Percentiles rank a stretch among this genome's conserved stretches.
These are phyloP conservation scores for Aphanoascus verrucosus DNA, from an alignment of 2,329 filamentous ascomycete genomes.

Conservation along the genomic window DNA sequence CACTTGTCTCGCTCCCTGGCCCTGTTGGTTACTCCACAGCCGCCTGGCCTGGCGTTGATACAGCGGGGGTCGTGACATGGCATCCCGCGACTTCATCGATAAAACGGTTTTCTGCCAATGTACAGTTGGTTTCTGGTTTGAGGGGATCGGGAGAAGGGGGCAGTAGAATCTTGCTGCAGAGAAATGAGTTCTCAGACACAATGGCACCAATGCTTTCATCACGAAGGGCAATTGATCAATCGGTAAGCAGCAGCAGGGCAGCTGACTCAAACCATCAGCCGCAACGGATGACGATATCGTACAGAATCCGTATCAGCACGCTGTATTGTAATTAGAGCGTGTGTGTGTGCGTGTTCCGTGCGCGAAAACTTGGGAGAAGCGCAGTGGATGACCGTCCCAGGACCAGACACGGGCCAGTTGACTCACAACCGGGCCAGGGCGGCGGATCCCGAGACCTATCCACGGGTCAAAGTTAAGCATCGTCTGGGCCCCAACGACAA, in stretches of 20 bases:
- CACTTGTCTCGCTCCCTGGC: background rate
- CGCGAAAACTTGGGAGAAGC: no score
- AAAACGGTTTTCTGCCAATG: background rate
- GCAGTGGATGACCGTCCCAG: no score
- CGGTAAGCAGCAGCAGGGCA: background rate
- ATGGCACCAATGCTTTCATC: background rate
- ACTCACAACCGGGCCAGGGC: background rate
- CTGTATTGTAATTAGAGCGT: background rate
- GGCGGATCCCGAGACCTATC: background rate
- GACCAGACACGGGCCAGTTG: background rate
- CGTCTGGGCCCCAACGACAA: no score
- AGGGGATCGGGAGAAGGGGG: background rate
- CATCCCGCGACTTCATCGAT: background rate
- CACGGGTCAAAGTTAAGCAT: no score
- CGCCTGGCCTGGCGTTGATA: background rate
- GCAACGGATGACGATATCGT: background rate
- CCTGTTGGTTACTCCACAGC: background rate
- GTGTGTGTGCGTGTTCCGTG: no score
- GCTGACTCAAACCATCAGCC: conserved; percentile 3
- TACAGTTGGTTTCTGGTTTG: background rate
- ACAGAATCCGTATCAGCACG: background rate
- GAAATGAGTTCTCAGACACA: background rate
- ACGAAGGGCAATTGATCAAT: background rate
- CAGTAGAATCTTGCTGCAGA: no score
- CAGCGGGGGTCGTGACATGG: background rate